Conservation (phyloP, 345 rosid species). For the Ceriops decandra region DNA sequence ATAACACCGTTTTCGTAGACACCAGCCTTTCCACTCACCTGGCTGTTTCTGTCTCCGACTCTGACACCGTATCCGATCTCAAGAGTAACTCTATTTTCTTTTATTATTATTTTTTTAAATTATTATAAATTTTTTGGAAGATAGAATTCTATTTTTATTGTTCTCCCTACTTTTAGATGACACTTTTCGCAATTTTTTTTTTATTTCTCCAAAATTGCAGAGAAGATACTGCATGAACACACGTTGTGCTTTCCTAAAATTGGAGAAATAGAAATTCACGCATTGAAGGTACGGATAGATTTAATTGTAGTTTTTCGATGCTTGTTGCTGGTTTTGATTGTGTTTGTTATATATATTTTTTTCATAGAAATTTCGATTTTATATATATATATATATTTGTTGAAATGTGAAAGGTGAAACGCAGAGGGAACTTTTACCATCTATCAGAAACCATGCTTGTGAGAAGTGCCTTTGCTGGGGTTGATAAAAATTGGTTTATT, state of each 20-base stretch:
- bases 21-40: conserved; percentile 63
- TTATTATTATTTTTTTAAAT: background rate
- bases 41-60: conserved; percentile 33
- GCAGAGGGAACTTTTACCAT: conserved; percentile 44
- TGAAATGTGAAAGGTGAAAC: conserved; percentile 37
- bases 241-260: conserved; percentile 42
- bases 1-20: conserved; percentile 43
- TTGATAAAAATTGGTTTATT: conserved; percentile 44
- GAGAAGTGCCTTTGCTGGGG: conserved; percentile 42
- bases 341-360: background rate
- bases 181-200: background rate
- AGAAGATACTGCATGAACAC: conserved; percentile 43
- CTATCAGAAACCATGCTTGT: conserved; percentile 49
- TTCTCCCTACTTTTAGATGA: background rate
- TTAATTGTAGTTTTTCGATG: background rate
- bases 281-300: conserved; percentile 42
- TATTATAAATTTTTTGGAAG: background rate
- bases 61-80: conserved; percentile 60
- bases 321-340: background rate
- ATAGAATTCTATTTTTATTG: background rate
- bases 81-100: conserved; percentile 27
- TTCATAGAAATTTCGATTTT: background rate
- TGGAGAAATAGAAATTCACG: conserved; percentile 43
- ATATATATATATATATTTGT: background rate
- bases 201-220: conserved; percentile 24